Evolutionary conservation across 805 yeast species (phyloP).

Genomic region (Saitoella complicata): DNA sequence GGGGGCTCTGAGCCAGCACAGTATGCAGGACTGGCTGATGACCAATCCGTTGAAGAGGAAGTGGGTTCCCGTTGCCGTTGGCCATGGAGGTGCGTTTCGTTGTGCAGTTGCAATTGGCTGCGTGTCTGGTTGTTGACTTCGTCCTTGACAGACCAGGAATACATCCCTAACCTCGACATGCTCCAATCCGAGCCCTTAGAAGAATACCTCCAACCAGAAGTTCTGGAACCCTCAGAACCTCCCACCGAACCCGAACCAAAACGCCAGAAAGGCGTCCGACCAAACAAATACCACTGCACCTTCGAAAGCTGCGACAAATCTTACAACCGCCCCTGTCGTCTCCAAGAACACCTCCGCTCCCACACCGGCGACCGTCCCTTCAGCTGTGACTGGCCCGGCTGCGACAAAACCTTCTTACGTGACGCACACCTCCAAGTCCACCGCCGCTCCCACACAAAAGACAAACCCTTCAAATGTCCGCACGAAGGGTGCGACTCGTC

Average conservation of each 20-base stretch:
- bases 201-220: background rate
- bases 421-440: slow-evolving; percentile 74
- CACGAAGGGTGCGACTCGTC: slow-evolving; percentile 72
- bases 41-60: background rate
- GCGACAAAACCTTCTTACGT: slow-evolving; percentile 52
- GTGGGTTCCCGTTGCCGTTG: no score
- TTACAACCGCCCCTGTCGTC: slow-evolving; percentile 63
- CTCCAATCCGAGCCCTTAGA: background rate
- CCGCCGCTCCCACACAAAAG: slow-evolving; percentile 20
- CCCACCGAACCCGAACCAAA: background rate
- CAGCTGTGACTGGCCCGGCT: slow-evolving; percentile 35
- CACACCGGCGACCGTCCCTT: slow-evolving; percentile 74
- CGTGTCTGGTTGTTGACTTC: background rate
- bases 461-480: slow-evolving; percentile 21
- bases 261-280: slow-evolving; percentile 23
- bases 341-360: slow-evolving; percentile 63
- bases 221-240: background rate
- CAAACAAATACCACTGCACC: slow-evolving; percentile 48
- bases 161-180: background rate
- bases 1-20: background rate
- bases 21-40: background rate
- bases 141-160: background rate
- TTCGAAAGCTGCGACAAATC: slow-evolving; percentile 55
- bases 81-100: background rate
- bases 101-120: background rate